Base-by-base conservation (phyloP, 345 rosid species). In the Iberis pinnata region DNA sequence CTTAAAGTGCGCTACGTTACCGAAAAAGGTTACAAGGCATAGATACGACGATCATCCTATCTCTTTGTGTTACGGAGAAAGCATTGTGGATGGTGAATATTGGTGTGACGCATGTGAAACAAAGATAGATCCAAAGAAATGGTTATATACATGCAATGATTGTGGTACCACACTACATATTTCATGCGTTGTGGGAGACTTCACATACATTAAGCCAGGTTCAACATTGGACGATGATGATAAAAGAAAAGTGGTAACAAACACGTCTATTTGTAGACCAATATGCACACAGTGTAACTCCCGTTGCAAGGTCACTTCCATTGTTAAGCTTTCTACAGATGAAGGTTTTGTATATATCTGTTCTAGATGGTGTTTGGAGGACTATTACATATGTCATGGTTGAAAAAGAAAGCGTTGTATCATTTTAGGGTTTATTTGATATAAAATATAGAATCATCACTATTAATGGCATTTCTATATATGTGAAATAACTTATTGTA, bases 101-200 rank as follows among this genome's bases (percentile, higher is more conserved):
- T 54, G 48, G 48, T 54, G 59, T 7, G 59, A 54, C 1, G 47
- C 43, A 8, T 54, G 60, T 26, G 60, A 54, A 41, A 16, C 15
- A 1, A 41, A 24, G 11, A 8, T 54, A 18, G 2, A 41, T 3
- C 49, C 60, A 27, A 29, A 8, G 2, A 29, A 10, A 22, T 22
- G 25, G 25, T 22, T 22, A 2, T 22, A 22, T 22, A 22, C 25
- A 22, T 22, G 25, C 25, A 11, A 27, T 12, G 44, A 15, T 3
- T 53, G 46, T 15, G 32, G 45, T 1, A 20, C 38, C 10, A 12
- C 18, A 1, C 11, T 54, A 5, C 60, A 54, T 26, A 5, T 40
- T 11, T 26, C 15, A 0, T 54, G 60, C 38, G 8, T 54, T 25
- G 37, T 54, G 37, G 39, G 60, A 17, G 47, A 25, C 25, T 40